Evolutionary conservation across 2,329 filamentous ascomycete species (phyloP).

Genomic region (Diplodia scrobiculata): DNA sequence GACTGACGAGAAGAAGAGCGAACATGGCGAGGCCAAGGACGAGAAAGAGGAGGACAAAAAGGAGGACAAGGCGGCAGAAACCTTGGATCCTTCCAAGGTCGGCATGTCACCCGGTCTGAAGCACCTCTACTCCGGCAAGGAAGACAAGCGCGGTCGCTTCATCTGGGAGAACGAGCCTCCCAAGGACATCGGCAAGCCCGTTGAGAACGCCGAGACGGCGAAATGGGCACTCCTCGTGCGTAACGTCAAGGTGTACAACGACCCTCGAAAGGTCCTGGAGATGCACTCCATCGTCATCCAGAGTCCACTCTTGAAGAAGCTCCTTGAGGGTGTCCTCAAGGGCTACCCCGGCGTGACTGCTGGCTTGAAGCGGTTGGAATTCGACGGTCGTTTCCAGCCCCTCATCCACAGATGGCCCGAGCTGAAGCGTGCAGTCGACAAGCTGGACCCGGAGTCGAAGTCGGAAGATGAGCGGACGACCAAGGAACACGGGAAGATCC

Average conservation of each 20-base stretch:
- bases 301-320: conserved; percentile 61
- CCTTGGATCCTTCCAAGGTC: conserved; percentile 34
- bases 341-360: conserved; percentile 64
- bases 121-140: conserved; percentile 55
- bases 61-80: conserved; percentile 24
- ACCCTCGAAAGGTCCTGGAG: conserved; percentile 62
- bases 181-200: conserved; percentile 55
- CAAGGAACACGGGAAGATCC: conserved; percentile 45
- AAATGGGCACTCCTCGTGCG: conserved; percentile 62
- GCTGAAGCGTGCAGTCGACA: conserved; percentile 32
- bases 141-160: conserved; percentile 49
- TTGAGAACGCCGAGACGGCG: conserved; percentile 61
- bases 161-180: conserved; percentile 53
- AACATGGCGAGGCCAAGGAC: conserved; percentile 9
- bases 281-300: conserved; percentile 67
- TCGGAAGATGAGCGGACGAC: conserved; percentile 38
- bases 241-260: conserved; percentile 47
- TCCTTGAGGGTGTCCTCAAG: conserved; percentile 58
- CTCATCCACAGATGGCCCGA: conserved; percentile 67
- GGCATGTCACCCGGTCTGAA: conserved; percentile 50
- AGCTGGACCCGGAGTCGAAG: conserved; percentile 29
- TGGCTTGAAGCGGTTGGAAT: conserved; percentile 62
- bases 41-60: conserved; percentile 20
- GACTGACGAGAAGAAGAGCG: background rate
- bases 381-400: conserved; percentile 62